A percentile compares a stretch with the other conserved stretches of the same genome.
These are phyloP conservation scores for Bryopsis sp. DNA, from an alignment of 139 green algal species.

Conservation along the genomic window DNA sequence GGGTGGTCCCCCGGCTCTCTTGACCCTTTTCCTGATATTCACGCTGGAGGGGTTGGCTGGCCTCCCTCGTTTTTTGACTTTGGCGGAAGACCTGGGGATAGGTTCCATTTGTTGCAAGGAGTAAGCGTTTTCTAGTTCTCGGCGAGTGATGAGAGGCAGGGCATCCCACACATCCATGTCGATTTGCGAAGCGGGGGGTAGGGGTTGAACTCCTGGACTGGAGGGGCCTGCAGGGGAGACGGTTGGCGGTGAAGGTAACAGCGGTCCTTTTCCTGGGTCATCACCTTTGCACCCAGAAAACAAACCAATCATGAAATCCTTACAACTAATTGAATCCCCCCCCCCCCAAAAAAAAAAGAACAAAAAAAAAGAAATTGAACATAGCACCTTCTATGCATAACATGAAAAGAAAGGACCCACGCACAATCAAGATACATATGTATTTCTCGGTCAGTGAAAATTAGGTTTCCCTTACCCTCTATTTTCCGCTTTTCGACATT, in stretches of 20 bases:
- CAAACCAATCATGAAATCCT: background rate
- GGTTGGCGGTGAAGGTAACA: background rate
- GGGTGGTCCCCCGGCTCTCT: background rate
- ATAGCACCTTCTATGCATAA: background rate
- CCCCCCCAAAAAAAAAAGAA: background rate
- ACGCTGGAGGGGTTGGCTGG: no score
- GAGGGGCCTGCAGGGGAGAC: no score
- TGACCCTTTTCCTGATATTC: background rate
- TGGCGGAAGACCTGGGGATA: background rate
- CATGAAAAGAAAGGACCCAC: no score
- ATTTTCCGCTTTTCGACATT: no score
- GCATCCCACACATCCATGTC: slow-evolving; percentile 54
- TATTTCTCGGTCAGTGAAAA: no score
- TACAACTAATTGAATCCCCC: background rate
- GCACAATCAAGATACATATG: no score
- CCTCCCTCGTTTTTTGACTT: background rate
- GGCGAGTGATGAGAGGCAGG: slow-evolving; percentile 46
- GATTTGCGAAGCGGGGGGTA: slow-evolving; percentile 51
- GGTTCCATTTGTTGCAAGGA: background rate
- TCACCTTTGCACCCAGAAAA: background rate
- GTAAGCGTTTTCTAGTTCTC: slow-evolving; percentile 63
- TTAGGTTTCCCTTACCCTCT: no score
- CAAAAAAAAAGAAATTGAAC: background rate
- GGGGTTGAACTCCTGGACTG: slow-evolving; percentile 13
- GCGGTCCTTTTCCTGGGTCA: background rate